Conservation (phyloP, 495 filamentous ascomycete genomes). For the Penicillium cinerascens region DNA sequence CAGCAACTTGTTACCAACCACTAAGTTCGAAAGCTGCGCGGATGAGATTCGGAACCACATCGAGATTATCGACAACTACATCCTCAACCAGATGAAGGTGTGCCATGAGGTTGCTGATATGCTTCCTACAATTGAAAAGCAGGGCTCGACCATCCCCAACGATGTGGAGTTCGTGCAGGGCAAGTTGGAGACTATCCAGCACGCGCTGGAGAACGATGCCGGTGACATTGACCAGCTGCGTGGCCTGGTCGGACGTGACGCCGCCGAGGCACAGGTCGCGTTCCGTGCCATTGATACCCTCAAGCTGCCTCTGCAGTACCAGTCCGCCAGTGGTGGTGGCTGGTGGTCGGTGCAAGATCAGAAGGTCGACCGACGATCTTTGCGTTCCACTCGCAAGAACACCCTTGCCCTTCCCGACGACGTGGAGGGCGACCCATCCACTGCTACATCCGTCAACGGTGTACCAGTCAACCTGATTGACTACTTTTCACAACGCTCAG, state of each 20-base stretch:
- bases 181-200: conserved; percentile 70
- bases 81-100: conserved; percentile 64
- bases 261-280: conserved; percentile 65
- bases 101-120: conserved; percentile 44
- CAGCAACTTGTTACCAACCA: conserved; percentile 73
- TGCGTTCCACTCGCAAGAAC: conserved; percentile 42
- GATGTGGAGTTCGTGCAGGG: conserved; percentile 72
- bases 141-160: conserved; percentile 61
- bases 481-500: conserved; percentile 70
- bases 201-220: conserved; percentile 68
- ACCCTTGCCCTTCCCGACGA: conserved; percentile 51
- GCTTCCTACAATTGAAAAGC: conserved; percentile 57
- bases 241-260: conserved; percentile 60
- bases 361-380: conserved; percentile 37
- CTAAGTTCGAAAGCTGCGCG: conserved; percentile 83
- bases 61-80: conserved; percentile 66
- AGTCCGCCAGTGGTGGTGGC: conserved; percentile 43
- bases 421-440: conserved; percentile 55
- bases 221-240: conserved; percentile 65
- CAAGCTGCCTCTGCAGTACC: conserved; percentile 71
- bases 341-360: conserved; percentile 49
- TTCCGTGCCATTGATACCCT: conserved; percentile 75
- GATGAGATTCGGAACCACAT: conserved; percentile 78
- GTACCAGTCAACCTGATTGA: conserved; percentile 59
- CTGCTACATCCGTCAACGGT: conserved; percentile 36